Conservation (phyloP, 768 basidiomycete genomes). For the Rhodotorula toruloides region DNA sequence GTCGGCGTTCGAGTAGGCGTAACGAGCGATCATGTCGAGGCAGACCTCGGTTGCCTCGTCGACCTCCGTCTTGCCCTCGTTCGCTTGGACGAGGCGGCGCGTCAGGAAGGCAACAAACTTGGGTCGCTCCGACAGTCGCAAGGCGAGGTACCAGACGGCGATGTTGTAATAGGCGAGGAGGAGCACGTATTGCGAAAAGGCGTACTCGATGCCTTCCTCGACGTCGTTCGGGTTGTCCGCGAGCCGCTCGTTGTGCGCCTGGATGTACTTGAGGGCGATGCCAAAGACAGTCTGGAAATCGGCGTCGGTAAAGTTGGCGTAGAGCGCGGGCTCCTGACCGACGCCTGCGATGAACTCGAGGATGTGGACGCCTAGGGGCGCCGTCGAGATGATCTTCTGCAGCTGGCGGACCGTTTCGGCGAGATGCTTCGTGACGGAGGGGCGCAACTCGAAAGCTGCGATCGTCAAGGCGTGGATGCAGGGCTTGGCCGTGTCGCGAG, state of each 20-base stretch:
- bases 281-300: slow-evolving; percentile 93
- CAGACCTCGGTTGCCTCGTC: slow-evolving; percentile 93
- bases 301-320: slow-evolving; percentile 81
- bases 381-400: slow-evolving; percentile 87
- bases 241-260: slow-evolving; percentile 59
- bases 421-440: slow-evolving; percentile 72
- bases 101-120: slow-evolving; percentile 79
- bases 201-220: slow-evolving; percentile 61
- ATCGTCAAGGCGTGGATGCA: slow-evolving; percentile 85
- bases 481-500: slow-evolving; percentile 60
- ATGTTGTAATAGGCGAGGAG: slow-evolving; percentile 51
- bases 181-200: slow-evolving; percentile 47
- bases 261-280: slow-evolving; percentile 86
- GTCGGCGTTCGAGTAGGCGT: slow-evolving; percentile 89
- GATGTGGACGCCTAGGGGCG: slow-evolving; percentile 91
- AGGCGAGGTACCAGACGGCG: slow-evolving; percentile 88
- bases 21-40: slow-evolving; percentile 94
- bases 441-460: slow-evolving; percentile 76
- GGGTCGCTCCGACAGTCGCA: slow-evolving; percentile 74
- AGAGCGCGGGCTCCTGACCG: slow-evolving; percentile 69
- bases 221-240: slow-evolving; percentile 22
- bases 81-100: slow-evolving; percentile 75
- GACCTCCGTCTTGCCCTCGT: slow-evolving; percentile 64
- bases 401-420: slow-evolving; percentile 78
- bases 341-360: slow-evolving; percentile 83